Evolutionary conservation across 192 early-diverging fungal species (phyloP).

Genomic region (Backusella westeae): DNA sequence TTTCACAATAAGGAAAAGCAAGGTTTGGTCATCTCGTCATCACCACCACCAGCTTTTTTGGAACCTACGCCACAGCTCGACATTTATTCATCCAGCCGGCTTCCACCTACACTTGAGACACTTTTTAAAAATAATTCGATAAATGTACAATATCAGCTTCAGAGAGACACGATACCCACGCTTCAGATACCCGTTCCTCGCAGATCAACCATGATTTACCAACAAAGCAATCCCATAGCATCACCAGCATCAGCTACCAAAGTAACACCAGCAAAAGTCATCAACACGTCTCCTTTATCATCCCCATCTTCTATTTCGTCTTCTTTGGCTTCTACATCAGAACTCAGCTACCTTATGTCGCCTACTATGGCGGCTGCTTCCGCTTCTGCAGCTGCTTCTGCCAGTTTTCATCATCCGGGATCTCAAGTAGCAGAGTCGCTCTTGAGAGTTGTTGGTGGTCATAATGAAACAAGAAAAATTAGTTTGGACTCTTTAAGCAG

Average conservation of each 20-base stretch:
- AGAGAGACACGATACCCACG: not conserved
- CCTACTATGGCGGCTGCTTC: conserved; percentile 27
- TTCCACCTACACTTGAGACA: not conserved
- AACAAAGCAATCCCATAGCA: not conserved
- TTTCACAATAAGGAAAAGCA: not conserved
- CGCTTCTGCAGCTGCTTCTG: conserved; percentile 19
- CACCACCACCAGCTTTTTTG: conserved; percentile 3
- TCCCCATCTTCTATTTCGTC: not conserved
- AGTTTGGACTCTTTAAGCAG: not conserved
- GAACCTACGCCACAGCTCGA: conserved; percentile 4
- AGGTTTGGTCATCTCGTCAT: conserved; percentile 2
- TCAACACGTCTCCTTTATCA: not conserved
- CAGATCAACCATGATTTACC: conserved; percentile 1
- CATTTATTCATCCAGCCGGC: not conserved
- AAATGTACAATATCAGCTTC: not conserved
- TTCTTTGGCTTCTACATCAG: conserved; percentile 1
- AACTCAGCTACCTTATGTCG: conserved; percentile 3
- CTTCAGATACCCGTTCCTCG: conserved; percentile 7
- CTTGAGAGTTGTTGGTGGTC: not conserved
- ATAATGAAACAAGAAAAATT: not conserved
- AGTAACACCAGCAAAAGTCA: not conserved
- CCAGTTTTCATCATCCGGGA: not conserved
- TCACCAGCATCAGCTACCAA: not conserved
- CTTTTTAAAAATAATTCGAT: not conserved
- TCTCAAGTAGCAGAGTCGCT: conserved; percentile 6